Evolutionary conservation across 2,329 filamentous ascomycete species (phyloP), one percentile per base, ranked within the genome.

Genomic region (Didymella exigua): DNA sequence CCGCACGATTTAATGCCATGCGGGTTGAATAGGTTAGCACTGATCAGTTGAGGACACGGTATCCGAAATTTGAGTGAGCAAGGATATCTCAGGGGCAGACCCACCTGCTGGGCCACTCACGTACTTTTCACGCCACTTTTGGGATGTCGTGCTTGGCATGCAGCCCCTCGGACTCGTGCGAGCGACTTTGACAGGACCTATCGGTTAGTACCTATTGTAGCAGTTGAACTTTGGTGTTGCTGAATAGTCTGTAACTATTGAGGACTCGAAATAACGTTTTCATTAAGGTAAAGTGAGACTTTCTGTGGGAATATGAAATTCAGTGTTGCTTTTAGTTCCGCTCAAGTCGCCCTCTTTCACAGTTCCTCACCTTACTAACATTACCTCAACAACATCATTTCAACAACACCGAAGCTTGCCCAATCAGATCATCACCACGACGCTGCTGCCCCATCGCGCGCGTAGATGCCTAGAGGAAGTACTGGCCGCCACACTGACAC

Each of bases 61-160:
- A 48, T 48, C 37, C 37, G 43, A 31, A 26, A 48, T 42, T 37
- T 37, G 43, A 43, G 21, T 37, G 23, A 54, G 50, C 50, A 54
- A 30, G 50, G 50, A 43, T 54, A 18, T 48, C 16, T 54, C 30
- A 48, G 37, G 50, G 43, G 50, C 30, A 48, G 43, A 37, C 36
- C 49, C 31, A 38, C 48, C 34, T 46, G 42, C 34, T 52, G 7
- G 33, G 42, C 49, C 42, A 42, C 42, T 47, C 42, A 53, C 49
- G 42, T 47, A 41, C 49, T 41, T 46, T 27, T 47, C 21, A 42
- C 36, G 36, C 43, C 50, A 47, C 30, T 54, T 47, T 47, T 42
- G 42, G 49, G 36, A 53, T 36, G 42, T 42, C 10, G 34, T 52
- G 42, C 41, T 52, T 41, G 49, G 42, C 49, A 52, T 52, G 49